phyloP scores from a whole-genome alignment of 1,284 basidiomycete genomes.

The Puccinia coronata region DNA sequence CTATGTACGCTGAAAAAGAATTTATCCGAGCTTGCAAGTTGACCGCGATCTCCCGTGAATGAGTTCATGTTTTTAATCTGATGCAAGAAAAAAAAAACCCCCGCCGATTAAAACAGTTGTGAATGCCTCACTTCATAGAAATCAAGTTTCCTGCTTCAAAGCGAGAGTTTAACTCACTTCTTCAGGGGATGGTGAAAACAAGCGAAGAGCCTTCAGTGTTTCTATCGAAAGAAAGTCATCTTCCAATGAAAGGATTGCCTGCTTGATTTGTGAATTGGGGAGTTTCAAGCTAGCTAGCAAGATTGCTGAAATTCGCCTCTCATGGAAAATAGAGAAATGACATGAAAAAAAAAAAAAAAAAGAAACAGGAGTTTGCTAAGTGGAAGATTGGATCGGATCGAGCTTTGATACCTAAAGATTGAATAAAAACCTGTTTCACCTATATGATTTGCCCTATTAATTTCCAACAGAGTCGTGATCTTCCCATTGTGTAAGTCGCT shows the following conservation, averaged over 20 bases:
- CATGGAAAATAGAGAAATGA: not conserved
- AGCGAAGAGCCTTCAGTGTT: conserved; percentile 71
- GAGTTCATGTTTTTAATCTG: conserved; percentile 56
- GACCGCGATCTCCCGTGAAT: conserved; percentile 60
- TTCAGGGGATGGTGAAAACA: conserved; percentile 73
- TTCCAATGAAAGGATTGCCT: conserved; percentile 70
- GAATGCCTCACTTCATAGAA: too few species aligned
- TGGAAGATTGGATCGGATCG: conserved; percentile 40
- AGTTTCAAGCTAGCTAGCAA: conserved; percentile 76
- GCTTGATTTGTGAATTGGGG: conserved; percentile 67
- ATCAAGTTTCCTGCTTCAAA: too few species aligned
- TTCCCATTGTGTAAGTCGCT: conserved; percentile 65
- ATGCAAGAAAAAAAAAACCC: too few species aligned
- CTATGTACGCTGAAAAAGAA: conserved; percentile 72
- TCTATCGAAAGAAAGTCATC: conserved; percentile 70
- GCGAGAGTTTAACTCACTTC: conserved; percentile 65
- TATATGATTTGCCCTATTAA: conserved; percentile 79
- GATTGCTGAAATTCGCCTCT: conserved; percentile 64
- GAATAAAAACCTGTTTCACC: conserved; percentile 62
- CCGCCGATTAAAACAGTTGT: too few species aligned
- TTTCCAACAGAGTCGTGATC: conserved; percentile 68
- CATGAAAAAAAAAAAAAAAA: too few species aligned
- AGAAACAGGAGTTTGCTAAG: not conserved
- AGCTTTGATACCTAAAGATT: not conserved
- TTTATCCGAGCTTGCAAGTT: conserved; percentile 78